Conservation (phyloP, 768 basidiomycete species). For the Lenzites betulinus region DNA sequence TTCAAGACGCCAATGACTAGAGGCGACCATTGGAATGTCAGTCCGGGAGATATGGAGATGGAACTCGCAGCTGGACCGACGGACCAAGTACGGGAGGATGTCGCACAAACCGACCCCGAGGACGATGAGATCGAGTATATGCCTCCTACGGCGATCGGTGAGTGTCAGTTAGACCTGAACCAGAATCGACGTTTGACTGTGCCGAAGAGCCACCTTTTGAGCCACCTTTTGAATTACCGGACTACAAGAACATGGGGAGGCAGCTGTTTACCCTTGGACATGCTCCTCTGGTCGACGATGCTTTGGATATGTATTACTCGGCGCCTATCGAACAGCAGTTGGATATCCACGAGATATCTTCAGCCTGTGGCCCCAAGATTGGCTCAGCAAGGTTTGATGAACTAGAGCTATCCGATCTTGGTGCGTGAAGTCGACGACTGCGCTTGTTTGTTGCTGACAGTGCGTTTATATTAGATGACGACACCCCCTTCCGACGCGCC, state of each 20-base stretch:
- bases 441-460: not conserved
- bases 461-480: slow-evolving; percentile 8
- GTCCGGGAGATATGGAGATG: slow-evolving; percentile 50
- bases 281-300: slow-evolving; percentile 38
- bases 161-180: slow-evolving; percentile 21
- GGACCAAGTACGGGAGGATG: slow-evolving; percentile 29
- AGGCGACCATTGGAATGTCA: slow-evolving; percentile 78
- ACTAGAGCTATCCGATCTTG: slow-evolving; percentile 16
- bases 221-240: slow-evolving; percentile 51
- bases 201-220: slow-evolving; percentile 43
- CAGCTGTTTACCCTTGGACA: slow-evolving; percentile 40
- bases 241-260: slow-evolving; percentile 46
- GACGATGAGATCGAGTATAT: slow-evolving; percentile 56
- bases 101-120: slow-evolving; percentile 31
- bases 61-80: slow-evolving; percentile 24
- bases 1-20: slow-evolving; percentile 69
- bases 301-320: slow-evolving; percentile 28
- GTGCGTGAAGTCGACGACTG: not conserved
- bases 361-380: slow-evolving; percentile 8
- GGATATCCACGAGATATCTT: slow-evolving; percentile 15
- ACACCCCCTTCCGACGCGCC: slow-evolving; percentile 13
- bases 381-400: not conserved
- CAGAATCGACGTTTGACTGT: not conserved
- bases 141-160: slow-evolving; percentile 54
- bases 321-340: slow-evolving; percentile 21